Evolutionary conservation across 768 basidiomycete genomes (phyloP).

Genomic region (Gelatoporia subvermispora): DNA sequence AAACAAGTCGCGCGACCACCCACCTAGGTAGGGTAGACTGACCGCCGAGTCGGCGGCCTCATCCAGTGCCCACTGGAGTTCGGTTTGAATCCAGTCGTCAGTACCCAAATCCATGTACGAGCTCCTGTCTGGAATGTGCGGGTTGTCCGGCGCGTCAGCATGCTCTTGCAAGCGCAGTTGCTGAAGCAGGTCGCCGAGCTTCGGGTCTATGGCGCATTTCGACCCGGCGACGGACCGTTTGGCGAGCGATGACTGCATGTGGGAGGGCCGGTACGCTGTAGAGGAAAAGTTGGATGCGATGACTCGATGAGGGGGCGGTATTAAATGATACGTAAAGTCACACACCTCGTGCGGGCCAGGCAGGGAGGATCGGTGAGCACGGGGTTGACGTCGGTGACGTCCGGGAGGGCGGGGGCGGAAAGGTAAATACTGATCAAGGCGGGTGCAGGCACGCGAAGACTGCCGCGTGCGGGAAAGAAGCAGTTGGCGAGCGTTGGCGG

Average conservation of each 20-base stretch:
- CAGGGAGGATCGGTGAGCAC: no score
- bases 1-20: background rate
- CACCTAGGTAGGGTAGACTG: constrained; percentile 8
- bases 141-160: constrained; percentile 4
- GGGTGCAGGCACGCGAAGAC: background rate
- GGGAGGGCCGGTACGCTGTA: background rate
- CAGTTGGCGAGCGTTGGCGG: no score
- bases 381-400: no score
- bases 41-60: constrained; percentile 12
- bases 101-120: constrained; percentile 9
- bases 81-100: constrained; percentile 13
- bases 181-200: constrained; percentile 14
- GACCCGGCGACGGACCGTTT: constrained; percentile 7
- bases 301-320: no score
- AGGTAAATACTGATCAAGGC: background rate
- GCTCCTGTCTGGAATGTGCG: constrained; percentile 5
- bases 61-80: constrained; percentile 12
- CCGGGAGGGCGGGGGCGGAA: background rate
- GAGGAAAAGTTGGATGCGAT: no score
- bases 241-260: constrained; percentile 9
- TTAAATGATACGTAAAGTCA: no score
- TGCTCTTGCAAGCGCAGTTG: constrained; percentile 13
- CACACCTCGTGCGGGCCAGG: no score
- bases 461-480: background rate
- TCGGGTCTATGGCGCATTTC: constrained; percentile 14